These are phyloP conservation scores for Globisporangium recalcitrans DNA, from an alignment of 352 stramenopile genomes.

Conservation along the genomic window DNA sequence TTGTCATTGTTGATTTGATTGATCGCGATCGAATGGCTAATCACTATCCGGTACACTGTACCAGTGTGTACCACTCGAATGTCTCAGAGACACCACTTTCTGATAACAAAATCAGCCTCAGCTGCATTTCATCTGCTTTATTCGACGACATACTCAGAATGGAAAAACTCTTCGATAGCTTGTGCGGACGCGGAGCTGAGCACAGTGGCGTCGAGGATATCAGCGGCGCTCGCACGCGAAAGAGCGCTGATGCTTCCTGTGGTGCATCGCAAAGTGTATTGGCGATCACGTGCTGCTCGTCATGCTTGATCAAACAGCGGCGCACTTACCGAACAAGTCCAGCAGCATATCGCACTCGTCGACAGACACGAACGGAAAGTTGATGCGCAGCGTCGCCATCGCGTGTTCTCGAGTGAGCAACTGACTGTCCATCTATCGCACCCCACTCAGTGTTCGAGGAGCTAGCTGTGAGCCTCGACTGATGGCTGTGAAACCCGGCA, in stretches of 20 bases:
- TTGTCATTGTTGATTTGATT: neutral
- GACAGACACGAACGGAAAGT: constrained; percentile 51
- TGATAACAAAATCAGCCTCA: neutral
- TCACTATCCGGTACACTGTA: neutral
- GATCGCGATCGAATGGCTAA: neutral
- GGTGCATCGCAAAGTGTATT: neutral
- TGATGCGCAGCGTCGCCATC: constrained; percentile 33
- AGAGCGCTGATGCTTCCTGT: constrained; percentile 48
- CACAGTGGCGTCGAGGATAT: constrained; percentile 62
- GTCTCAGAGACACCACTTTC: constrained; percentile 1
- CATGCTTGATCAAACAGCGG: neutral
- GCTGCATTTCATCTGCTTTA: constrained; percentile 11
- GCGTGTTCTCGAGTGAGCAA: constrained; percentile 44
- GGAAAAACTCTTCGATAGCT: constrained; percentile 71
- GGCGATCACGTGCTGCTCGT: neutral
- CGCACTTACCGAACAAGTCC: constrained; percentile 57
- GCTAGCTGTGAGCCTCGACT: neutral
- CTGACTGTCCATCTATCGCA: constrained; percentile 37
- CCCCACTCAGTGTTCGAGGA: neutral
- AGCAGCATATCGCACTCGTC: constrained; percentile 78
- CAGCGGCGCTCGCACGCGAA: constrained; percentile 35
- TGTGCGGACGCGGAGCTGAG: constrained; percentile 49
- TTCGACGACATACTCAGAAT: constrained; percentile 58
- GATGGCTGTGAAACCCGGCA: neutral
- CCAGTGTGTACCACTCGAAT: constrained; percentile 1